phyloP scores from a whole-genome alignment of 2,329 filamentous ascomycete species.

The Colletotrichum sp. region DNA sequence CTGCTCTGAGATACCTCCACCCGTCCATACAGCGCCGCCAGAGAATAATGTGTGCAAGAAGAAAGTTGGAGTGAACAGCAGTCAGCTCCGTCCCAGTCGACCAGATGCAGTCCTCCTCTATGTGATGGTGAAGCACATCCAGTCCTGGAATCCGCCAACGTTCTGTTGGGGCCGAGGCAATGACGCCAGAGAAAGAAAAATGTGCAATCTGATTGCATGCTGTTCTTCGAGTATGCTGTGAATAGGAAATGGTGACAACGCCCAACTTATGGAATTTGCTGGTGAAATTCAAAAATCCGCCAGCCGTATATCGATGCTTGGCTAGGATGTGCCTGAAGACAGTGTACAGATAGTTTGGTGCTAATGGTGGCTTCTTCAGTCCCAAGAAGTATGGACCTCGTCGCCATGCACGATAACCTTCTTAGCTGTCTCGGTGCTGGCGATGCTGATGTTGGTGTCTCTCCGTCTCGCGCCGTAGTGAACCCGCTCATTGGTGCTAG shows the following conservation, averaged over 20 bases:
- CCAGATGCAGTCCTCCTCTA: not conserved
- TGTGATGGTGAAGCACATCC: not conserved
- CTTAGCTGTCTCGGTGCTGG: constrained; percentile 69
- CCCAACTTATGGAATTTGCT: not conserved
- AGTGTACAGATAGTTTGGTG: not conserved
- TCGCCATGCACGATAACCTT: constrained; percentile 35
- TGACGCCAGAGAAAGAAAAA: not conserved
- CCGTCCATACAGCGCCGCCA: not conserved
- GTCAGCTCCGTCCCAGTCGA: not conserved
- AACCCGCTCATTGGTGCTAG: constrained; percentile 24
- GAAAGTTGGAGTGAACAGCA: not conserved
- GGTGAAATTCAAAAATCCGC: not conserved
- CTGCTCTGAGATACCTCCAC: not conserved
- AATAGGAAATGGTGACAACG: not conserved
- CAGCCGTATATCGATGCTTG: not conserved
- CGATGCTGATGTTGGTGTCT: constrained; percentile 65
- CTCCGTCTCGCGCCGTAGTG: constrained; percentile 51
- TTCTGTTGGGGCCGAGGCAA: not conserved
- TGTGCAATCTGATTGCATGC: constrained; percentile 19
- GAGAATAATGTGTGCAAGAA: not conserved
- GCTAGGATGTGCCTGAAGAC: not conserved
- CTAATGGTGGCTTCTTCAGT: not conserved
- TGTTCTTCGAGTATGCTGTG: constrained; percentile 13
- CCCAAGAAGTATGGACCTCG: not conserved
- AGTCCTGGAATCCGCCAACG: not conserved